These are phyloP conservation scores for Thalassiosira hispida DNA, from an alignment of 352 stramenopile genomes.

Conservation along the genomic window DNA sequence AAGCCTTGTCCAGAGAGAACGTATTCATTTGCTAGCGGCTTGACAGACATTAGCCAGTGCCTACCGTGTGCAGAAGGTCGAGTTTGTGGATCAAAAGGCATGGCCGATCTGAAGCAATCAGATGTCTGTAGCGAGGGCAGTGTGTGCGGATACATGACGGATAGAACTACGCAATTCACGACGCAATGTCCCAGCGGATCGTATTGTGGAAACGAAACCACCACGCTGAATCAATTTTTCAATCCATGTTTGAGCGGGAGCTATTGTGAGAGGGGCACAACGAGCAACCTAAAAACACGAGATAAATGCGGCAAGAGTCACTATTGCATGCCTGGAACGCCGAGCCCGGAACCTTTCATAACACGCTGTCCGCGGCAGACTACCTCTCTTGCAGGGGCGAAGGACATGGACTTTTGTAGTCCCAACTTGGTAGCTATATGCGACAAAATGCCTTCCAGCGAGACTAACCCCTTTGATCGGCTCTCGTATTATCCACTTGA, in stretches of 20 bases:
- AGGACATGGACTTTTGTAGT: constrained; percentile 89
- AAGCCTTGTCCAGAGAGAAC: constrained; percentile 93
- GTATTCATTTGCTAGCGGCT: constrained; percentile 90
- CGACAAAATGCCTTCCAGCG: constrained; percentile 88
- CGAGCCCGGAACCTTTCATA: constrained; percentile 87
- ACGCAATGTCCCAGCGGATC: constrained; percentile 92
- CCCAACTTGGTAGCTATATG: constrained; percentile 91
- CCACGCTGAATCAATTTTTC: constrained; percentile 88
- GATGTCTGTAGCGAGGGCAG: constrained; percentile 91
- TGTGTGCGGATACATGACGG: constrained; percentile 93
- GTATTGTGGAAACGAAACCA: constrained; percentile 89
- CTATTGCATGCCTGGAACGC: constrained; percentile 92
- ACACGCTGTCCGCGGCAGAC: constrained; percentile 92
- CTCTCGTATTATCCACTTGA: constrained; percentile 78
- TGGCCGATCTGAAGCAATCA: constrained; percentile 88
- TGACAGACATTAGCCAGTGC: constrained; percentile 94
- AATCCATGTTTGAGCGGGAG: constrained; percentile 88
- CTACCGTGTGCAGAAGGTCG: constrained; percentile 93
- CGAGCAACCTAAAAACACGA: constrained; percentile 85
- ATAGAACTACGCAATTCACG: constrained; percentile 90
- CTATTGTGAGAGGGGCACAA: constrained; percentile 90
- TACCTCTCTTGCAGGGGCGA: constrained; percentile 87
- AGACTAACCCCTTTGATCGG: constrained; percentile 72
- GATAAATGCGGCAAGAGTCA: constrained; percentile 93
- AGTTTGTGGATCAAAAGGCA: constrained; percentile 91